Evolutionary conservation across 2,329 filamentous ascomycete species (phyloP), one percentile per base, ranked within the genome.

Genomic region (Epichloe bromicola): DNA sequence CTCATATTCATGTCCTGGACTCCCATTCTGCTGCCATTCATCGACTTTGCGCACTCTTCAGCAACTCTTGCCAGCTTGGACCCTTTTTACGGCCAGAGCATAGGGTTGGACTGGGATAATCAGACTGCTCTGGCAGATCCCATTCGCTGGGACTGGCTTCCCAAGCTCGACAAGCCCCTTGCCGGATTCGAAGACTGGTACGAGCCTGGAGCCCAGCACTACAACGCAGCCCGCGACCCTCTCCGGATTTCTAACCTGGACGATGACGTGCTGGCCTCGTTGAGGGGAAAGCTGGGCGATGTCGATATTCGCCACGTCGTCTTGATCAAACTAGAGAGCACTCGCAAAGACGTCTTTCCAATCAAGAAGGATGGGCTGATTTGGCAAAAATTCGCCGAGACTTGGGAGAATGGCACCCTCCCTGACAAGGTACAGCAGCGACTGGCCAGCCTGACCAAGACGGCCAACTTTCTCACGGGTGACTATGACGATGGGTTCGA

Each of bases 341-440:
- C 69, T 0, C 65, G 71, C 26, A 67, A 67, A 4, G 70, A 73
- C 50, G 64, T 73, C 2, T 73, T 73, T 30, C 70, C 71, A 0
- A 57, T 73, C 41, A 70, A 71, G 36, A 67, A 68, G 53, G 58
- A 64, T 2, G 67, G 66, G 6, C 54, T 66, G 48, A 67, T 72
- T 33, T 67, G 63, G 54, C 57, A 68, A 6, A 63, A 64, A 3
- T 60, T 67, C 3, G 53, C 59, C 4, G 59, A 62, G 5, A 67
- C 67, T 2, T 61, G 61, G 19, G 58, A 62, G 15, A 56, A 67
- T 2, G 56, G 60, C 6, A 57, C 59, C 3, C 48, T 72, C 0
- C 68, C 68, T 0, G 51, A 62, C 1, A 60, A 60, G 2, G 65
- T 66, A 0, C 55, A 57, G 12, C 44, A 63, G 30, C 59, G 56